Conservation (phyloP, 352 stramenopile genomes). For the Salisapilia sapeloensis region DNA sequence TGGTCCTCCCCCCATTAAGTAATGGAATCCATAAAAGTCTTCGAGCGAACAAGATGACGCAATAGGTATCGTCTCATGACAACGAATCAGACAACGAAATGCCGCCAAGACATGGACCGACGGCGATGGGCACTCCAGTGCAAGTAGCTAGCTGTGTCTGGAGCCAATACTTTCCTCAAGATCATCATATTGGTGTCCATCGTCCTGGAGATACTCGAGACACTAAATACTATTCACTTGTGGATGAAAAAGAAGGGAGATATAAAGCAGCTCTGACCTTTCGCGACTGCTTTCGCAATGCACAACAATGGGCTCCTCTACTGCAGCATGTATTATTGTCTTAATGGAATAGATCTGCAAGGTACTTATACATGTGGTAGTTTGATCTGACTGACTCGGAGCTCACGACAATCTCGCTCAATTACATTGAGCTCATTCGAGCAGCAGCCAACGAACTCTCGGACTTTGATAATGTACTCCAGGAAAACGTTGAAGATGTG, state of each 20-base stretch:
- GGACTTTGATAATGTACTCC: constrained; percentile 33
- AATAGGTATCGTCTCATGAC: constrained; percentile 4
- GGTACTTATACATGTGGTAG: no score
- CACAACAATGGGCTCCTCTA: constrained; percentile 27
- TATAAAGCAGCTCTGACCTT: constrained; percentile 42
- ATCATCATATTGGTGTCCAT: constrained; percentile 28
- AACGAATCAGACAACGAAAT: constrained; percentile 1
- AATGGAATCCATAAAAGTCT: constrained; percentile 1
- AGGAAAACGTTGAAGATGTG: constrained; percentile 37
- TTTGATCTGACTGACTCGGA: constrained; percentile 31
- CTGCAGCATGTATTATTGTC: no score
- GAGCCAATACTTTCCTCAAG: constrained; percentile 59
- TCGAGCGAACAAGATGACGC: constrained; percentile 1
- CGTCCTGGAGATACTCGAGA: constrained; percentile 21
- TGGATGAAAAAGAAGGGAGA: constrained; percentile 28
- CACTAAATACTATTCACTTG: constrained; percentile 19
- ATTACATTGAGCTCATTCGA: constrained; percentile 31
- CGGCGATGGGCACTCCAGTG: constrained; percentile 5
- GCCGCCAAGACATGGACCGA: no score
- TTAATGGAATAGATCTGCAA: no score
- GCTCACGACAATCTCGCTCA: constrained; percentile 27
- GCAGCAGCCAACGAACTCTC: constrained; percentile 10
- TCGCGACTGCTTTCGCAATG: constrained; percentile 29
- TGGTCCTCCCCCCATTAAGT: no score
- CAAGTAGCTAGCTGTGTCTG: constrained; percentile 43